These are phyloP conservation scores for Hortiboletus campestris DNA, from an alignment of 768 basidiomycete species.

Conservation along the genomic window DNA sequence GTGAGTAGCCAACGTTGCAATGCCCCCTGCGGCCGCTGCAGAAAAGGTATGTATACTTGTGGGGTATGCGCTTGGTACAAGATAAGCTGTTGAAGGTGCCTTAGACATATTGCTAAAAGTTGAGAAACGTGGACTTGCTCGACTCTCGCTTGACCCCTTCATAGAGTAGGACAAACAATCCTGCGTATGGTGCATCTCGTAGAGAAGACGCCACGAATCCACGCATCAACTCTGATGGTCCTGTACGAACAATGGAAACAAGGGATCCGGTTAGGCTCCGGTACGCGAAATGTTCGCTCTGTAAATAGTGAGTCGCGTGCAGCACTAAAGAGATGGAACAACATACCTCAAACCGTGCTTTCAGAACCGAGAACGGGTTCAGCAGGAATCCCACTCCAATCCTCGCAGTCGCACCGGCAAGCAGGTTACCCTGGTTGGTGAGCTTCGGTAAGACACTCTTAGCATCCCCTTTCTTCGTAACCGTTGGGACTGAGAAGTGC, in stretches of 20 bases:
- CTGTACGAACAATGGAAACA: conserved; percentile 58
- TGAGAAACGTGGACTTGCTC: conserved; percentile 40
- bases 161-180: conserved; percentile 84
- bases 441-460: conserved; percentile 67
- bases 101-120: conserved; percentile 5
- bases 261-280: conserved; percentile 59
- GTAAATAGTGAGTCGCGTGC: conserved; percentile 5
- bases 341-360: conserved; percentile 86
- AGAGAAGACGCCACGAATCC: conserved; percentile 86
- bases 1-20: conserved; percentile 84
- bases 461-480: conserved; percentile 16
- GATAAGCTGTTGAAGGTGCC: conserved; percentile 31
- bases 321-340: neutral
- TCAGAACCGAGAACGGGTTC: conserved; percentile 89
- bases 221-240: conserved; percentile 78
- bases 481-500: conserved; percentile 52
- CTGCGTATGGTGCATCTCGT: conserved; percentile 94
- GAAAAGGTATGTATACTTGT: conserved; percentile 58
- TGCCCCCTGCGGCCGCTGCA: conserved; percentile 77
- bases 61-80: conserved; percentile 45
- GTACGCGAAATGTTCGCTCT: conserved; percentile 82
- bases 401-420: conserved; percentile 83
- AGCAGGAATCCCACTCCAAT: conserved; percentile 78
- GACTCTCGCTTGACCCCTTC: conserved; percentile 80
- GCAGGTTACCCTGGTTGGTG: conserved; percentile 73